Conservation (phyloP, 441 rosid species). For the Populus trichocarpa region DNA sequence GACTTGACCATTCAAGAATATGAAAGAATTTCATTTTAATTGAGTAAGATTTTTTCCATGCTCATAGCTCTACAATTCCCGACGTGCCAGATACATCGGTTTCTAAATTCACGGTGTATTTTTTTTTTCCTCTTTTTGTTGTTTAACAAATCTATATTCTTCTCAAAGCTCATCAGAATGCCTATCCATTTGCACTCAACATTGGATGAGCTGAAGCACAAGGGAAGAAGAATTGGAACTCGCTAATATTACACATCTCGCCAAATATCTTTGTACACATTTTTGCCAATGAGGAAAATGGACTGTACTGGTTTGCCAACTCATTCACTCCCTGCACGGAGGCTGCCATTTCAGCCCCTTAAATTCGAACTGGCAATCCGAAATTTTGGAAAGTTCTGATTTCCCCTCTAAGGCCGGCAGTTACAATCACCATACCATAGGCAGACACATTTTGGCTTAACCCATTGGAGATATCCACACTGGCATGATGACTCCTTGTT, state of each 20-base stretch:
- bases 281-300: conserved; percentile 17
- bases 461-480: conserved; percentile 52
- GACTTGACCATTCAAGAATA: conserved; percentile 20
- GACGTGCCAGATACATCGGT: conserved; percentile 37
- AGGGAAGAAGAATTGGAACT: conserved; percentile 37
- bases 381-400: conserved; percentile 85
- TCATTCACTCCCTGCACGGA: conserved; percentile 7
- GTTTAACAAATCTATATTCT: conserved; percentile 44
- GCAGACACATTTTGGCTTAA: conserved; percentile 57
- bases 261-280: conserved; percentile 55
- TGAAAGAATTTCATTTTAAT: conserved; percentile 56
- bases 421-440: conserved; percentile 91
- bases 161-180: conserved; percentile 39
- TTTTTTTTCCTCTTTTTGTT: not conserved
- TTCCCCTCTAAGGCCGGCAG: conserved; percentile 87
- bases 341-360: conserved; percentile 8
- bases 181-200: conserved; percentile 22
- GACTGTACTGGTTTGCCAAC: conserved; percentile 16
- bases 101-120: conserved; percentile 39
- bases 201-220: conserved; percentile 37
- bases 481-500: conserved; percentile 52
- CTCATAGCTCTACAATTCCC: conserved; percentile 65
- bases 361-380: conserved; percentile 81
- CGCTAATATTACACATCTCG: conserved; percentile 60
- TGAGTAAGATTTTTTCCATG: conserved; percentile 40